Evolutionary conservation across 1,139 yeast genomes (phyloP), one percentile per base, ranked within the genome.

Genomic region (Blastobotrys petasosporus): DNA sequence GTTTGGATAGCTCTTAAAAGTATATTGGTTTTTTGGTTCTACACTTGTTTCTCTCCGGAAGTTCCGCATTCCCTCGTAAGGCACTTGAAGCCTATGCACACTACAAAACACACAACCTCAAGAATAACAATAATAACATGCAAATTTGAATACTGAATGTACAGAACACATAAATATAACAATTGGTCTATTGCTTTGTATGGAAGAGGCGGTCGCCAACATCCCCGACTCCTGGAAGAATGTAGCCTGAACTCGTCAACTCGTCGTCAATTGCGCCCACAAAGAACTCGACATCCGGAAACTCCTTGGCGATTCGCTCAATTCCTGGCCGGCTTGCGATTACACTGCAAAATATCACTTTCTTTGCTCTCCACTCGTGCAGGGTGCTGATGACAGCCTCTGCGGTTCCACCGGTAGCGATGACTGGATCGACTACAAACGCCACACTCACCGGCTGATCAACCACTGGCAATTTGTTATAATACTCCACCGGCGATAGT

Each of bases 341-440:
- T 16, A 65, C 45, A 9, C 64, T 41, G 17, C 57, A 55, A 41
- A 63, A 56, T 32, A 65, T 55, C 34, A 65, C 60, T 53, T 56
- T 55, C 48, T 56, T 54, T 41, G 58, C 66, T 12, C 63, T 64
- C 66, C 68, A 65, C 37, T 65, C 69, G 49, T 52, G 51, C 44
- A 43, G 41, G 1, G 64, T 59, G 41, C 60, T 62, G 41, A 65
- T 57, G 16, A 62, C 68, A 5, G 69, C 68, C 23, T 53, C 53
- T 13, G 66, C 66, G 13, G 69, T 65, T 13, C 66, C 67, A 12
- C 69, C 69, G 7, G 69, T 65, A 8, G 69, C 69, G 44, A 65
- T 58, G 17, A 65, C 61, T 15, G 69, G 69, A 43, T 65, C 69
- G 13, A 65, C 48, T 10, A 65, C 60, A 51, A 63, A 54, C 6